Evolutionary conservation across 345 rosid species (phyloP), one percentile per base, ranked within the genome.

Genomic region (Rhizophora mangle): DNA sequence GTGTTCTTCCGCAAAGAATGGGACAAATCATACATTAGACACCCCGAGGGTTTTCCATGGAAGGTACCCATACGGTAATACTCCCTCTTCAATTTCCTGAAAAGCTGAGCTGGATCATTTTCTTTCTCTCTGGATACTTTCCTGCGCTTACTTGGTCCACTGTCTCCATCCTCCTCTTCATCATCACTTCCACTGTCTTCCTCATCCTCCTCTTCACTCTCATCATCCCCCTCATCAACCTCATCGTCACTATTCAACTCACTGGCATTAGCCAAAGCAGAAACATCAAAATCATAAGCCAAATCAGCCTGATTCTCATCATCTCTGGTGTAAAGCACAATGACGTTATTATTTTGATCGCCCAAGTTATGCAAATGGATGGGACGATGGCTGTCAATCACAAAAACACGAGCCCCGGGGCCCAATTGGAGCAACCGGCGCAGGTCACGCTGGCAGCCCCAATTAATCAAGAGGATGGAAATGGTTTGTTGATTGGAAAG

Each of bases 371-470:
- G 94, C 85, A 95, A 77, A 81, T 95, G 99, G 76, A 92, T 90
- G 6, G 97, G 99, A 6, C 99, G 81, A 53, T 95, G 99, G 72
- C 98, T 86, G 82, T 95, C 99, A 16, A 95, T 88, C 0, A 90
- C 97, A 43, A 95, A 95, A 68, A 90, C 93, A 68, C 87, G 76
- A 11, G 79, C 89, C 5, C 75, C 68, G 0, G 88, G 74, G 7
- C 92, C 98, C 61, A 92, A 67, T 59, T 79, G 78, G 37, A 95
- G 82, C 72, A 84, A 72, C 57, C 55, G 27, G 71, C 80, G 79
- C 76, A 95, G 75, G 80, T 95, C 98, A 53, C 94, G 84, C 73
- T 95, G 97, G 74, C 89, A 92, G 4, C 97, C 99, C 99, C 99
- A 92, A 61, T 92, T 95, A 5, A 90, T 83, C 69, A 95, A 74